Conservation (phyloP, 306 rosid genomes). For the Boehmeria nivea region DNA sequence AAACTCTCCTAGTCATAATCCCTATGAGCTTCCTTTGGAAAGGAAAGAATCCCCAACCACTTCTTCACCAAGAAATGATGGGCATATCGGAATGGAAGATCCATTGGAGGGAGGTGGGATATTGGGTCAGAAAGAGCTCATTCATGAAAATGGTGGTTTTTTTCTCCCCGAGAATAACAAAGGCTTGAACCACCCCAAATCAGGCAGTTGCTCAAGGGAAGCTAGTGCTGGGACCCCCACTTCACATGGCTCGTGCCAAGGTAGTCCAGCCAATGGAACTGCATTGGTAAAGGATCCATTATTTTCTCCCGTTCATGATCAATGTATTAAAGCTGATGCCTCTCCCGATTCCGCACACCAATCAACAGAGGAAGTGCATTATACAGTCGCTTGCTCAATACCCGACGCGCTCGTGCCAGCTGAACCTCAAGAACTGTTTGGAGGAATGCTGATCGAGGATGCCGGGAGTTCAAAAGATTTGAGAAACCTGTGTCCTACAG, state of each 20-base stretch:
- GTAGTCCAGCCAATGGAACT: slow-evolving; percentile 55
- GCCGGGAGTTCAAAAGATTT: slow-evolving; percentile 78
- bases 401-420: slow-evolving; percentile 28
- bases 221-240: slow-evolving; percentile 63
- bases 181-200: slow-evolving; percentile 34
- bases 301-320: slow-evolving; percentile 36
- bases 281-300: slow-evolving; percentile 31
- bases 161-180: slow-evolving; percentile 22
- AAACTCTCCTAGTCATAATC: slow-evolving; percentile 25
- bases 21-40: slow-evolving; percentile 32
- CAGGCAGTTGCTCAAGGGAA: slow-evolving; percentile 64
- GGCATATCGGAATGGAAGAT: slow-evolving; percentile 31
- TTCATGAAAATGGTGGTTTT: slow-evolving; percentile 27
- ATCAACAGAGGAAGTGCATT: slow-evolving; percentile 23
- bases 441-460: slow-evolving; percentile 59
- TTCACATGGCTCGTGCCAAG: slow-evolving; percentile 74
- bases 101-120: slow-evolving; percentile 31
- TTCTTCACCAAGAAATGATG: slow-evolving; percentile 35
- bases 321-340: slow-evolving; percentile 28
- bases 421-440: slow-evolving; percentile 63
- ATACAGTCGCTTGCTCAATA: slow-evolving; percentile 23
- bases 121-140: slow-evolving; percentile 28
- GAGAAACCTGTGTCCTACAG: slow-evolving; percentile 68
- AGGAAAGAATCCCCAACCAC: slow-evolving; percentile 35
- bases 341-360: slow-evolving; percentile 45